Evolutionary conservation across 2,329 filamentous ascomycete genomes (phyloP), one percentile per base, ranked within the genome.

Genomic region (Pseudogymnoascus sp.): DNA sequence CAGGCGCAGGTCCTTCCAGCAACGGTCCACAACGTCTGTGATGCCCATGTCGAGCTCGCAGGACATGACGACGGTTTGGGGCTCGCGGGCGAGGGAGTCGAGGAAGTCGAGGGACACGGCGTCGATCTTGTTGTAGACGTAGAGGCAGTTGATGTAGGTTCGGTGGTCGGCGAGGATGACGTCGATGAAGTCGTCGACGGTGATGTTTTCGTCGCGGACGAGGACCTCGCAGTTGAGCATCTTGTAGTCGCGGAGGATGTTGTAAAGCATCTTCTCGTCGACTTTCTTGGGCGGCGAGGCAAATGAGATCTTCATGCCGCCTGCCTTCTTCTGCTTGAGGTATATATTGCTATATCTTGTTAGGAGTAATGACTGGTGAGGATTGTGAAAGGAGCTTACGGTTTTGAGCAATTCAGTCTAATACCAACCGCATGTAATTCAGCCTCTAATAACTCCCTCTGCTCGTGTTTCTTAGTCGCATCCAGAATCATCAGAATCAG

Each of bases 41-140:
- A 99, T 88, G 14, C 94, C 94, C 1, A 99, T 83, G 72, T 97
- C 92, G 8, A 97, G 82, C 78, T 99, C 95, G 74, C 95, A 99
- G 71, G 86, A 91, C 94, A 99, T 99, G 72, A 99, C 93, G 25
- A 89, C 91, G 0, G 95, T 97, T 74, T 97, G 81, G 2, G 92
- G 90, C 76, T 99, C 95, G 63, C 92, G 87, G 4, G 95, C 94
- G 20, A 99, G 81, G 72, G 88, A 86, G 79, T 99, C 90, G 57
- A 99, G 84, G 76, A 95, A 96, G 73, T 97, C 92, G 66, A 99
- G 84, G 41, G 89, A 93, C 63, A 99, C 90, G 73, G 86, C 88
- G 78, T 99, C 94, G 77, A 99, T 96, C 78, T 99, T 99, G 87
- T 99, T 99, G 86, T 99, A 99, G 33, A 97, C 93, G 77, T 99